These are phyloP conservation scores for Aspergillus novofumigatus DNA, from an alignment of 2,329 filamentous ascomycete species.

Conservation along the genomic window DNA sequence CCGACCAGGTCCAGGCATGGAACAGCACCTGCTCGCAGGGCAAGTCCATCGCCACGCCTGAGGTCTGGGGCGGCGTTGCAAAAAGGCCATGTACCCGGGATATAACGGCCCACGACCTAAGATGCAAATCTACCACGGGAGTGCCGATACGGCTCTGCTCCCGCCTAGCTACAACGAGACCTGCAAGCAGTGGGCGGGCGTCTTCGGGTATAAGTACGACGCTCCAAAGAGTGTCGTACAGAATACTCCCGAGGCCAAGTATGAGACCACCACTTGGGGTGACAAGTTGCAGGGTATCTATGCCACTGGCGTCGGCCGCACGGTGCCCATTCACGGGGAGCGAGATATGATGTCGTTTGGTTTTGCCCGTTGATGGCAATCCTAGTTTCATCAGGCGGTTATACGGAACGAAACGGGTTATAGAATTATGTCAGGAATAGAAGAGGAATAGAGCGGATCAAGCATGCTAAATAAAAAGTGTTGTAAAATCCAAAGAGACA, in stretches of 20 bases:
- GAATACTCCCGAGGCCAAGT: constrained; percentile 16
- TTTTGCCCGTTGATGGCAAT: constrained; percentile 8
- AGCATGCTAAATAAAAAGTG: not conserved
- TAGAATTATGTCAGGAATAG: too few species aligned
- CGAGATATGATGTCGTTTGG: constrained; percentile 24
- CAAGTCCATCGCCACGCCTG: constrained; percentile 14
- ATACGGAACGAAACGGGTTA: not conserved
- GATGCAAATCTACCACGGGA: constrained; percentile 58
- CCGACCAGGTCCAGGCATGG: constrained; percentile 17
- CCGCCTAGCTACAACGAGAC: constrained; percentile 56
- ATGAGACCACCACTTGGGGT: constrained; percentile 22
- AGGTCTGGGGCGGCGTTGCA: constrained; percentile 19
- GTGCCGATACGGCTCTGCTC: constrained; percentile 47
- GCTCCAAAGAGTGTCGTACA: constrained; percentile 9
- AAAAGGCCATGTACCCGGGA: constrained; percentile 18
- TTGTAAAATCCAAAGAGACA: not conserved
- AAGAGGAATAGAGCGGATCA: not conserved
- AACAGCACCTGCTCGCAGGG: constrained; percentile 22
- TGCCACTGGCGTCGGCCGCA: constrained; percentile 19
- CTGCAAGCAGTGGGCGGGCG: constrained; percentile 54
- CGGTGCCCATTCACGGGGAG: constrained; percentile 16
- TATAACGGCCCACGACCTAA: constrained; percentile 48
- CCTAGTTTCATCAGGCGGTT: not conserved
- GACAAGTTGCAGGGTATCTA: constrained; percentile 18
- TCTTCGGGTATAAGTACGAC: constrained; percentile 39